Conservation (phyloP, 306 rosid species). For the Ormosia emarginata region DNA sequence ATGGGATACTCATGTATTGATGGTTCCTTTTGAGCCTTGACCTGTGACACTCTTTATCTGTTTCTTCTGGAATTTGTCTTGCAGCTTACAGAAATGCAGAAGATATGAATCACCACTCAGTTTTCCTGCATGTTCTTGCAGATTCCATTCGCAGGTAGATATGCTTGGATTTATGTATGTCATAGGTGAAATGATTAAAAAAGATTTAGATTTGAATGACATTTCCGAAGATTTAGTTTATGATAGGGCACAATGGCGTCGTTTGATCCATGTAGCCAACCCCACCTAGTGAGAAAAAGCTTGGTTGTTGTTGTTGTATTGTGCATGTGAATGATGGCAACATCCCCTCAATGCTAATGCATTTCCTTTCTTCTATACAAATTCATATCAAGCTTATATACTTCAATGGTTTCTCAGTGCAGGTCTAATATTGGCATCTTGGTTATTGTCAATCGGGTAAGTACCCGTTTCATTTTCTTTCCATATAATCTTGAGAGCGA, state of each 20-base stretch:
- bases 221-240: too few relatives aligned
- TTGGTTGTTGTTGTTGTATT: too few relatives aligned
- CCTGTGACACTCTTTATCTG: background rate
- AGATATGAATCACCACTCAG: conserved; percentile 96
- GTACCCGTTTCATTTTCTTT: conserved; percentile 13
- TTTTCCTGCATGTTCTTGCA: conserved; percentile 88
- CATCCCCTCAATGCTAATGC: background rate
- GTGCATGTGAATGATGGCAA: too few relatives aligned
- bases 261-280: too few relatives aligned
- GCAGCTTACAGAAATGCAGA: conserved; percentile 96
- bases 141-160: conserved; percentile 97
- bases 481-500: background rate
- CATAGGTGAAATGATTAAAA: too few relatives aligned
- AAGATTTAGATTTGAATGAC: too few relatives aligned
- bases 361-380: conserved; percentile 11
- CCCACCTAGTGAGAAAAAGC: too few relatives aligned
- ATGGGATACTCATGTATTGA: background rate
- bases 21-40: conserved; percentile 14
- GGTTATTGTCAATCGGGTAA: conserved; percentile 95
- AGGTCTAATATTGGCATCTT: conserved; percentile 94
- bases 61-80: conserved; percentile 26
- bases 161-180: background rate
- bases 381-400: conserved; percentile 38
- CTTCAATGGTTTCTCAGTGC: conserved; percentile 76
- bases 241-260: too few relatives aligned